Evolutionary conservation across 306 rosid species (phyloP), one percentile per base, ranked within the genome.

Genomic region (Malus sieversii): DNA sequence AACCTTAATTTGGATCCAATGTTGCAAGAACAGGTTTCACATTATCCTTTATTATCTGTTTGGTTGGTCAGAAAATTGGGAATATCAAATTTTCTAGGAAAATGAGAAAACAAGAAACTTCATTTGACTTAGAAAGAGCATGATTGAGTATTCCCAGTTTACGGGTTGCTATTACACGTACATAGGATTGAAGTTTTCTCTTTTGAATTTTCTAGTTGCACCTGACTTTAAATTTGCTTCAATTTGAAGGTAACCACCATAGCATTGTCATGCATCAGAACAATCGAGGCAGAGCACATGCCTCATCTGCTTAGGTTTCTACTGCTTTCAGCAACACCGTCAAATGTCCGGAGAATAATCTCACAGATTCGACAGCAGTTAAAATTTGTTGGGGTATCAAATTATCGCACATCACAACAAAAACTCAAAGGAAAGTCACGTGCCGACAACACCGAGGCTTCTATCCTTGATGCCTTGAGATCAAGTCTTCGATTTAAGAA

Each of bases 391-490:
- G 86, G 84, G 30, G 38, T 75, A 48, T 75, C 81, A 32, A 72
- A 76, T 16, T 55, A 70, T 72, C 58, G 58, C 12, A 78, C 76
- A 71, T 48, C 66, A 8, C 81, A 79, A 19, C 72, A 75, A 46
- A 61, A 83, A 72, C 68, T 76, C 40, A 83, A 83, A 44, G 84
- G 86, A 12, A 83, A 83, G 76, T 75, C 84, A 1, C 38, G 6
- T 33, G 69, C 29, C 11, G 58, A 75, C 72, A 51, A 78, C 68
- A 38, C 76, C 5, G 86, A 79, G 73, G 83, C 84, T 75, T 76
- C 81, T 32, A 76, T 83, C 44, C 81, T 83, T 45, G 83, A 83
- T 61, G 81, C 83, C 51, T 76, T 83, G 78, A 83, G 86, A 67
- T 79, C 84, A 58, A 79, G 84, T 61, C 81, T 83, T 46, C 77